Base-by-base conservation (phyloP, 2,329 filamentous ascomycete species). In the Orbilia ellipsospora region DNA sequence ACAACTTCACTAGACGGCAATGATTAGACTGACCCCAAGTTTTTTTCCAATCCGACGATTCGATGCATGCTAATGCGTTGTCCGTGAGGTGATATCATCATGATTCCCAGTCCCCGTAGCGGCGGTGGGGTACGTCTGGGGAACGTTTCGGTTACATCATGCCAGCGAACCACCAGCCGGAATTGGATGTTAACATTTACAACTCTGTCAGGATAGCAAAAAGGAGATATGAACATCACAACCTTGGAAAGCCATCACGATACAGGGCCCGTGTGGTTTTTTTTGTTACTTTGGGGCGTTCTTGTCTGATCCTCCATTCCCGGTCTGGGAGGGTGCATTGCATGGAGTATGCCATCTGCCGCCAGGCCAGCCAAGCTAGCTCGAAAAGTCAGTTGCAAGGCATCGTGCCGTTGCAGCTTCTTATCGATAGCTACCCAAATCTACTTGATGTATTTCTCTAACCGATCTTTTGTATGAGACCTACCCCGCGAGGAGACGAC, bases 91-190 rank as follows among this genome's bases (percentile, higher is more conserved):
- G 66, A 70, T 63, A 70, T 70, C 66, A 74, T 67, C 63, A 67
- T 68, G 12, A n/a, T 42, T 36, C 31, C 31, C 5, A 36, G 31
- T 1, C 28, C 28, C 23, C 2, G 23, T 4, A 23, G 23, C 23
- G 23, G 5, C 31, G 31, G 31, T 7, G 31, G 31, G 31, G 31
- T 61, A 73, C 36, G 48, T 64, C 54, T 54, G 20, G 42, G 42
- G 16, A 50, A n/a, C 23, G 23, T 70, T 56, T 50, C 44, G 70
- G 70, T 74, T 68, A 74, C 70, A 74, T 74, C 70, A 74, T 74
- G 63, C 66, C 59, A 63, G 51, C 50, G 42, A 63, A 69, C 59
- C 36, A 42, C 31, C 45, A 63, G 51, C 66, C 57, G 57, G 66
- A 63, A 63, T 57, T 57, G 66, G 59, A 50, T 61, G 42, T 28